Percentiles rank a stretch among this genome's conserved stretches.
Conservation (phyloP, 2,329 filamentous ascomycete genomes). For the Thermoascus crustaceus region DNA sequence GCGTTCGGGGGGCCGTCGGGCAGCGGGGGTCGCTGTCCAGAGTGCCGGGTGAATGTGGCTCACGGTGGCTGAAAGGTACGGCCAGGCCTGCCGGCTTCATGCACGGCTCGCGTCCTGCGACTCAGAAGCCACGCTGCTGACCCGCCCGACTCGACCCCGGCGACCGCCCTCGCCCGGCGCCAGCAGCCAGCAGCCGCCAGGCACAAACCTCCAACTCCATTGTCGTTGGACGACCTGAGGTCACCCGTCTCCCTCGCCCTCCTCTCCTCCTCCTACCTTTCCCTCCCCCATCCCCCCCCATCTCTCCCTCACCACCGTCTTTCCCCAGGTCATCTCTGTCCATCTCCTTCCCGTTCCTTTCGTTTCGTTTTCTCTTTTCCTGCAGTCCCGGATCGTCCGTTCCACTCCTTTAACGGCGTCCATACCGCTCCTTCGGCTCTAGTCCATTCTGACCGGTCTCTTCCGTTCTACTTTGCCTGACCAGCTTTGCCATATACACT, state of each 20-base stretch:
- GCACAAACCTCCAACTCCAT: no score
- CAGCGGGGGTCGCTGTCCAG: no score
- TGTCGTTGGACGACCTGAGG: no score
- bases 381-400: constrained; percentile 34
- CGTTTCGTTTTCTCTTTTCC: constrained; percentile 18
- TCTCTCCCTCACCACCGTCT: constrained; percentile 24
- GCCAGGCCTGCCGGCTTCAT: no score
- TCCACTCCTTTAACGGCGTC: constrained; percentile 48
- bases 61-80: no score
- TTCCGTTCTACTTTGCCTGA: constrained; percentile 6
- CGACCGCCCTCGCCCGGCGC: no score
- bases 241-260: constrained; percentile 16
- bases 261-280: constrained; percentile 19
- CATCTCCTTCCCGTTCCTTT: constrained; percentile 19
- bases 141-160: no score
- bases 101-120: no score
- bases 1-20: no score
- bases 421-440: constrained; percentile 30
- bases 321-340: constrained; percentile 13
- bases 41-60: no score
- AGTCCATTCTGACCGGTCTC: constrained; percentile 5
- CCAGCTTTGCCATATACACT: constrained; percentile 20
- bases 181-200: no score
- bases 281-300: constrained; percentile 18
- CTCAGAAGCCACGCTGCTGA: no score